Percentiles rank a stretch among this genome's conserved stretches.
phyloP scores from a whole-genome alignment of 768 basidiomycete genomes.

The Gloeopeniophorella convolvens region DNA sequence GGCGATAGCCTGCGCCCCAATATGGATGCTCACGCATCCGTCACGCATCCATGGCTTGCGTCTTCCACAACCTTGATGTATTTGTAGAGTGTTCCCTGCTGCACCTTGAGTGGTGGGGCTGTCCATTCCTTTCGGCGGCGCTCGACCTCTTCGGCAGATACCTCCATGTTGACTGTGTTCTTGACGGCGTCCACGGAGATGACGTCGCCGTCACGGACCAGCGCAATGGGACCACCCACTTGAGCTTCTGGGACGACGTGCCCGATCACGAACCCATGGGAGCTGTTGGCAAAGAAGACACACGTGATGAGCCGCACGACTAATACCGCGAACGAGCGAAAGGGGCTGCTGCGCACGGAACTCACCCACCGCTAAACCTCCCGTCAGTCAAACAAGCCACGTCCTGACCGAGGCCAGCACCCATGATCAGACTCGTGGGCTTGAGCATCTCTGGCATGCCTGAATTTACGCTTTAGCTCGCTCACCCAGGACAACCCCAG shows the following conservation, averaged over 20 bases:
- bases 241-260: constrained; percentile 97
- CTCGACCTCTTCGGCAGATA: constrained; percentile 75
- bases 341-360: constrained; percentile 17
- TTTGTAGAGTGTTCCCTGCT: constrained; percentile 80
- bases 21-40: constrained; percentile 52
- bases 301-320: constrained; percentile 19
- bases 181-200: constrained; percentile 85
- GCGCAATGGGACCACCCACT: constrained; percentile 87
- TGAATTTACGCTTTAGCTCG: constrained; percentile 25
- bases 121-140: constrained; percentile 67
- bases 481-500: neutral
- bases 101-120: constrained; percentile 79
- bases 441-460: constrained; percentile 99
- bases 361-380: constrained; percentile 95
- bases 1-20: neutral
- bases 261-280: constrained; percentile 94
- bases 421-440: constrained; percentile 97
- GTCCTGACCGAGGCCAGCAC: constrained; percentile 91
- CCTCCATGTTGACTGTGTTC: constrained; percentile 74
- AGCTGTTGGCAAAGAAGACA: constrained; percentile 41
- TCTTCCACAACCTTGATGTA: constrained; percentile 85
- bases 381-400: constrained; percentile 98
- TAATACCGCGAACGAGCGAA: neutral
- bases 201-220: constrained; percentile 81
- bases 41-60: constrained; percentile 89